A percentile compares a stretch with the other conserved stretches of the same genome.
Evolutionary conservation across 1,284 basidiomycete genomes (phyloP).

Genomic region (Papiliotrema nemorosa): DNA sequence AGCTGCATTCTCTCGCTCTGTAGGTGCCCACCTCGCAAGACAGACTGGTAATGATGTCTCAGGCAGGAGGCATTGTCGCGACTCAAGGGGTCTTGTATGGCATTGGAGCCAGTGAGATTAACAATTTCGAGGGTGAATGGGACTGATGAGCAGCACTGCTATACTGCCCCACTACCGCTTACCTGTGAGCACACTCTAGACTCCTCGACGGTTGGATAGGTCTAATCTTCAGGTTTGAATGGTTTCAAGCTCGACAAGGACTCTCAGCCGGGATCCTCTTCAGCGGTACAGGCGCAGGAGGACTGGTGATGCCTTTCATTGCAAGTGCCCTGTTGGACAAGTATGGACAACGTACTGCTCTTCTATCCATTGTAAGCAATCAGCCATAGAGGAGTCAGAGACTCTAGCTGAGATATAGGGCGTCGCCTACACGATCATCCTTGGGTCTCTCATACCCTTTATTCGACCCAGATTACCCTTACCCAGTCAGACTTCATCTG

Average conservation of each 20-base stretch:
- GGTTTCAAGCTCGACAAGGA: constrained; percentile 23
- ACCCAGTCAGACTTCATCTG: constrained; percentile 16
- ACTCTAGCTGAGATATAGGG: constrained; percentile 15
- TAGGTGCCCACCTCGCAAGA: constrained; percentile 1
- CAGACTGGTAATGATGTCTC: not conserved
- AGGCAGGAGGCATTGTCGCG: constrained; percentile 15
- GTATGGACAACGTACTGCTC: constrained; percentile 20
- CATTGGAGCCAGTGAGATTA: constrained; percentile 23
- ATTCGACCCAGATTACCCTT: constrained; percentile 22
- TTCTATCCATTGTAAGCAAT: constrained; percentile 21
- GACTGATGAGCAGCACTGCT: constrained; percentile 12
- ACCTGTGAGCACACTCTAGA: constrained; percentile 15
- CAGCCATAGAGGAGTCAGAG: no score
- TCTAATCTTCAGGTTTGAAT: constrained; percentile 21
- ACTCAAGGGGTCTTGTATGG: constrained; percentile 26
- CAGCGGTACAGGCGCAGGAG: constrained; percentile 28
- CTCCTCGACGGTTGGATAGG: not conserved
- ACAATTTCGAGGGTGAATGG: not conserved
- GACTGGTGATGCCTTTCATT: constrained; percentile 27
- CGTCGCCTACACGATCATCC: constrained; percentile 14
- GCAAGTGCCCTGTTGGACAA: constrained; percentile 15
- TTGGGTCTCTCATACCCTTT: constrained; percentile 21
- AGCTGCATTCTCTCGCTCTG: constrained; percentile 15
- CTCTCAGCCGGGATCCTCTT: constrained; percentile 33
- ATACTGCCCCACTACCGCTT: constrained; percentile 25